Percentiles rank a stretch among this genome's conserved stretches.
phyloP scores from a whole-genome alignment of 331 rosid genomes.

The Pyracantha coccinea region DNA sequence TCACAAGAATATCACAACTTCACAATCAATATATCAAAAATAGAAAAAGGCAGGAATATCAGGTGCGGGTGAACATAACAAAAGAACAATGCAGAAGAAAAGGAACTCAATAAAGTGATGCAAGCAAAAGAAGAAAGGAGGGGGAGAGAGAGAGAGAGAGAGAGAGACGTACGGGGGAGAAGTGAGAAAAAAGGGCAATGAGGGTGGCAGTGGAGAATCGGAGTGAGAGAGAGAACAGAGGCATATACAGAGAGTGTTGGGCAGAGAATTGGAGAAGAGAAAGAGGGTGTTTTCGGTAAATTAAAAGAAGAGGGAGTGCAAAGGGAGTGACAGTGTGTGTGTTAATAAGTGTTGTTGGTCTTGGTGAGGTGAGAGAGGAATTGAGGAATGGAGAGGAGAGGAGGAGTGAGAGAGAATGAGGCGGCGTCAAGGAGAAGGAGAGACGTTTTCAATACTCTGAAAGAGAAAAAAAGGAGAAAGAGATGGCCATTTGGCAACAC shows the following conservation, averaged over 20 bases:
- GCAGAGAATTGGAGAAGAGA: constrained; percentile 4
- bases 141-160: background rate
- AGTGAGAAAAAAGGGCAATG: background rate
- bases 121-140: background rate
- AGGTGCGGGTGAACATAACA: background rate
- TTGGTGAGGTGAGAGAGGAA: constrained; percentile 1
- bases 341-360: constrained; percentile 3
- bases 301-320: constrained; percentile 5
- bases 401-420: constrained; percentile 9
- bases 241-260: background rate
- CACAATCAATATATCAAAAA: background rate
- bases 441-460: constrained; percentile 11
- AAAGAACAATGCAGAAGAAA: constrained; percentile 11
- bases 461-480: background rate
- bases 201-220: background rate
- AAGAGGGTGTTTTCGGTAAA: constrained; percentile 8
- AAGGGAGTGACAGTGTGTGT: constrained; percentile 3
- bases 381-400: background rate
- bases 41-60: background rate
- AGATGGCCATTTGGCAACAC: constrained; percentile 1
- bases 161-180: constrained; percentile 11
- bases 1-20: constrained; percentile 2
- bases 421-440: constrained; percentile 40
- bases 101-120: background rate
- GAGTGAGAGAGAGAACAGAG: constrained; percentile 7